phyloP scores from a whole-genome alignment of 768 basidiomycete genomes.

The Multifurca ochricompacta region DNA sequence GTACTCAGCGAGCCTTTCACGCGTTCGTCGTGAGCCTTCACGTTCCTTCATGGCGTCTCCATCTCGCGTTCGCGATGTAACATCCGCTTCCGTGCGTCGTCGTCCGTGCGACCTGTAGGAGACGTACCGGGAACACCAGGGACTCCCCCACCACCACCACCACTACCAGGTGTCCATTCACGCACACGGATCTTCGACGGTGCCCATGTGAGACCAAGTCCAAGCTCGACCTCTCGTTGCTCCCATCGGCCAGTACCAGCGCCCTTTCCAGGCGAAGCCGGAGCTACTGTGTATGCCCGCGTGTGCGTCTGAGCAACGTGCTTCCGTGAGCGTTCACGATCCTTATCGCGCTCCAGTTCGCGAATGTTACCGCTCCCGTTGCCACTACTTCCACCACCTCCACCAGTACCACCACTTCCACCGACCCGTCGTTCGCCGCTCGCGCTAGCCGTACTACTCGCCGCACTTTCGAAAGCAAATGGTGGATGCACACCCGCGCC shows the following conservation, averaged over 20 bases:
- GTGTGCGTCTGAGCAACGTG: neutral
- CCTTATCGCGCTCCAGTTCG: conserved; percentile 13
- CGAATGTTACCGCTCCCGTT: conserved; percentile 8
- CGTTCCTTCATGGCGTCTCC: conserved; percentile 22
- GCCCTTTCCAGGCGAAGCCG: neutral
- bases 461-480: conserved; percentile 20
- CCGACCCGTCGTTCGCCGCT: conserved; percentile 1
- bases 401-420: neutral
- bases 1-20: conserved; percentile 24
- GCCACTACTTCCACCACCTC: neutral
- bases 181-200: conserved; percentile 22
- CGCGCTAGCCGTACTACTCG: conserved; percentile 13
- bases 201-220: conserved; percentile 20
- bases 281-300: neutral
- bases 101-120: conserved; percentile 14
- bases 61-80: conserved; percentile 23
- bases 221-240: conserved; percentile 19
- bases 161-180: conserved; percentile 14
- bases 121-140: too few relatives aligned
- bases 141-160: neutral
- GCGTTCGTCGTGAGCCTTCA: conserved; percentile 21
- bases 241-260: conserved; percentile 13
- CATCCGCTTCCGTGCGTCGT: conserved; percentile 17
- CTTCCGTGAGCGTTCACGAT: conserved; percentile 13
- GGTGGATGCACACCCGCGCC: conserved; percentile 20